These are phyloP conservation scores for Mycena galopus DNA, from an alignment of 768 basidiomycete species.

Conservation along the genomic window DNA sequence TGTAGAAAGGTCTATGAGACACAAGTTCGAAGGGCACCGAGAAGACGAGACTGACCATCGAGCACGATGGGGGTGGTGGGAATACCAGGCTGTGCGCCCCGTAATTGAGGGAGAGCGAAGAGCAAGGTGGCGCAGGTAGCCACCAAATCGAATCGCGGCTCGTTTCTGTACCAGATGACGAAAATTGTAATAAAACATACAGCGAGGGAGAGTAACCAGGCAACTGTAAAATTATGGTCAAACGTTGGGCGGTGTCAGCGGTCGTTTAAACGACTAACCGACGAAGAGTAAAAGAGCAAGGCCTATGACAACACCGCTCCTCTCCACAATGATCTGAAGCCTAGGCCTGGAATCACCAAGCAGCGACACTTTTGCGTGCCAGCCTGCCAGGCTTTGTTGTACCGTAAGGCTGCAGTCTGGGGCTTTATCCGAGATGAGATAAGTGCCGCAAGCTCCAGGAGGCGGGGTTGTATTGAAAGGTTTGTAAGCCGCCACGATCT, in stretches of 20 bases:
- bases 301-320: neutral
- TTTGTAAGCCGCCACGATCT: neutral
- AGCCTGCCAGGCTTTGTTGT: neutral
- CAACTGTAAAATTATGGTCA: neutral
- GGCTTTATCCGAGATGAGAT: neutral
- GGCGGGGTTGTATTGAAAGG: neutral
- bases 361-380: neutral
- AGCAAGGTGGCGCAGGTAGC: constrained; percentile 6
- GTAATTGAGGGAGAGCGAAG: constrained; percentile 5
- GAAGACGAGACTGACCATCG: neutral
- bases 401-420: constrained; percentile 2
- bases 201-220: constrained; percentile 3
- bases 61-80: neutral
- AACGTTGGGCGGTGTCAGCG: neutral
- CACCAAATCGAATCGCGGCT: constrained; percentile 2
- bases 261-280: neutral
- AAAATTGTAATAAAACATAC: constrained; percentile 2
- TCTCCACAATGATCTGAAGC: neutral
- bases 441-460: neutral
- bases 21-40: neutral
- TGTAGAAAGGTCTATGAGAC: neutral
- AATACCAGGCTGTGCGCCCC: neutral
- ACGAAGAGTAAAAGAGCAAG: neutral
- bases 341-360: neutral
- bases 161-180: constrained; percentile 2